Percentiles rank a stretch among this genome's conserved stretches.
Conservation (phyloP, 1,284 basidiomycete species). For the Sutorius eximius region DNA sequence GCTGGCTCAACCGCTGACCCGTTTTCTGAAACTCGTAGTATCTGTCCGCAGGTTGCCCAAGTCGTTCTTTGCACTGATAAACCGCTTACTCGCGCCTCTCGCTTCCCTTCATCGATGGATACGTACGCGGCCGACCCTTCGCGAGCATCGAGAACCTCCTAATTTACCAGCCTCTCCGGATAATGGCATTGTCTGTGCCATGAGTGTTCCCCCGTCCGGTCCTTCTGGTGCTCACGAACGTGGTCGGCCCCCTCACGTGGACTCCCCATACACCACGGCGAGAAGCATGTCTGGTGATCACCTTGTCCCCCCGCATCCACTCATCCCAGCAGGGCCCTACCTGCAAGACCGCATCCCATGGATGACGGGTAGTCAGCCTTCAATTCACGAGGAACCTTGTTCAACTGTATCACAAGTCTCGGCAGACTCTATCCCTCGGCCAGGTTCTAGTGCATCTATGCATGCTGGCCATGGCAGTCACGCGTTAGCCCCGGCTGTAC, state of each 20-base stretch:
- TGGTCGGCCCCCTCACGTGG: conserved; percentile 12
- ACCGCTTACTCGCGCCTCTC: conserved; percentile 10
- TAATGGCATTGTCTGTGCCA: conserved; percentile 9
- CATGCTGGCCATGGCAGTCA: not conserved
- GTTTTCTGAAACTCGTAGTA: conserved; percentile 7
- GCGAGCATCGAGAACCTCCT: not conserved
- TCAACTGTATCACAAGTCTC: not conserved
- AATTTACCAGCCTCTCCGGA: not conserved
- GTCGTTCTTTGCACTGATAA: conserved; percentile 1
- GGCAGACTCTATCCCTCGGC: not conserved
- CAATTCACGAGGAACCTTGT: conserved; percentile 22
- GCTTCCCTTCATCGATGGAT: conserved; percentile 7
- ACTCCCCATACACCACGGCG: conserved; percentile 17
- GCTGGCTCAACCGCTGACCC: conserved; percentile 7
- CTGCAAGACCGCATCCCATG: conserved; percentile 8
- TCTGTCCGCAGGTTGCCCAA: not conserved
- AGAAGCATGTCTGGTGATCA: conserved; percentile 28
- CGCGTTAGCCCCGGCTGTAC: not conserved
- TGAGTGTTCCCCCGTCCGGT: conserved; percentile 16
- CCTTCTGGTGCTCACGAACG: not conserved
- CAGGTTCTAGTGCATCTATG: conserved; percentile 1
- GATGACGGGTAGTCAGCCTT: conserved; percentile 11
- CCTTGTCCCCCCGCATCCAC: conserved; percentile 17
- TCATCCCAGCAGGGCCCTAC: conserved; percentile 8
- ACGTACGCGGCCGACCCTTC: not conserved